Evolutionary conservation across 805 yeast species (phyloP).

Genomic region (Wilhelminamyces savonicus): DNA sequence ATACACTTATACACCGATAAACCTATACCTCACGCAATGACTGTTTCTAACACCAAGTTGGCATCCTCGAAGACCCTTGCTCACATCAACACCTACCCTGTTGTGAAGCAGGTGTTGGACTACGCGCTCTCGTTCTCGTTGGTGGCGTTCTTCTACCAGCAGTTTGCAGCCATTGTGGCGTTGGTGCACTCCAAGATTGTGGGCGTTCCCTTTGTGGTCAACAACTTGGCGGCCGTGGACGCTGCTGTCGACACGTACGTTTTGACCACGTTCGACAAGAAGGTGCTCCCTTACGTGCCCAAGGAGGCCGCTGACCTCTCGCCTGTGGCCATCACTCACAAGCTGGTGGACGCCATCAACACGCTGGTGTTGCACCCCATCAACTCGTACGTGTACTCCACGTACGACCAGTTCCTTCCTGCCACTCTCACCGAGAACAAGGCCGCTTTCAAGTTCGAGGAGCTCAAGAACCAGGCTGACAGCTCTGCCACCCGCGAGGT

Average conservation of each 20-base stretch:
- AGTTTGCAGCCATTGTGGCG: slow-evolving; percentile 14
- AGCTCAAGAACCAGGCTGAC: slow-evolving; percentile 6
- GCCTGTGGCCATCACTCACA: slow-evolving; percentile 3
- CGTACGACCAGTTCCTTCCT: slow-evolving; percentile 16
- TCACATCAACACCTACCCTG: slow-evolving; percentile 27
- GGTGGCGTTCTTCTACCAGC: slow-evolving; percentile 16
- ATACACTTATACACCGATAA: no score
- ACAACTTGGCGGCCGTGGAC: slow-evolving; percentile 16
- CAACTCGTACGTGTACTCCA: slow-evolving; percentile 9
- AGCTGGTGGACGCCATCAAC: slow-evolving; percentile 4
- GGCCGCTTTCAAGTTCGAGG: slow-evolving; percentile 18
- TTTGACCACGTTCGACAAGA: slow-evolving; percentile 16
- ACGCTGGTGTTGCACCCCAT: slow-evolving; percentile 5
- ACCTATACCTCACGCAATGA: no score
- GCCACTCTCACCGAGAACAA: slow-evolving; percentile 19
- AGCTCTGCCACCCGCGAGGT: slow-evolving; percentile 12
- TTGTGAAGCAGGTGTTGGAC: slow-evolving; percentile 15
- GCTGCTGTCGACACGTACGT: slow-evolving; percentile 15
- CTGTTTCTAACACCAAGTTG: no score
- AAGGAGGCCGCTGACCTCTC: slow-evolving; percentile 7
- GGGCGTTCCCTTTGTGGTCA: slow-evolving; percentile 11
- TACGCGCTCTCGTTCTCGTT: slow-evolving; percentile 20
- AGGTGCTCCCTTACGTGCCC: slow-evolving; percentile 6
- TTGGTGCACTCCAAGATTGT: slow-evolving; percentile 17
- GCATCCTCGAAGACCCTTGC: slow-evolving; percentile 22